Evolutionary conservation across 805 yeast genomes (phyloP).

Genomic region (Saccharomycopsis sp.): DNA sequence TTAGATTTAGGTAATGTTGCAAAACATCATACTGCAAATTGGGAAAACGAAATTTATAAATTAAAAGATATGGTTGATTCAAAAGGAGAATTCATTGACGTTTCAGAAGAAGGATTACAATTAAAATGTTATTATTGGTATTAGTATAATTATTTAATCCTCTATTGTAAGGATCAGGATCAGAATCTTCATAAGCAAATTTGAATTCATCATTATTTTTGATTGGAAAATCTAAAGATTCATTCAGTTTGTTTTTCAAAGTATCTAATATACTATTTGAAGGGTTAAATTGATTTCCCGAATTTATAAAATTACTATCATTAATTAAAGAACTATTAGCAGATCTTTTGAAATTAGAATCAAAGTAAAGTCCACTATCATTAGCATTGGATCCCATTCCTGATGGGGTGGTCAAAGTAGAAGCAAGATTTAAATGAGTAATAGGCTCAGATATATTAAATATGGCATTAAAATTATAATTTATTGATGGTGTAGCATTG

Average conservation of each 20-base stretch:
- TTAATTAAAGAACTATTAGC: not conserved
- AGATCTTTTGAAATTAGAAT: not conserved
- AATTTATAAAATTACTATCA: not conserved
- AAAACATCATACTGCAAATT: conserved; percentile 61
- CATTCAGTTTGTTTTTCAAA: conserved; percentile 7
- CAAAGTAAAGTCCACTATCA: not conserved
- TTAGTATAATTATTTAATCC: not conserved
- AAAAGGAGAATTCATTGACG: conserved; percentile 1
- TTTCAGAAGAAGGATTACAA: not conserved
- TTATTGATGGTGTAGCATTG: conserved; percentile 4
- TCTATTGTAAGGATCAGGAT: not conserved
- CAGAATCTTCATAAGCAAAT: conserved; percentile 2
- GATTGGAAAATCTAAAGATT: conserved; percentile 6
- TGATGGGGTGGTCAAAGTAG: not conserved
- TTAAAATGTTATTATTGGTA: not conserved
- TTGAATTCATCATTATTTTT: conserved; percentile 1
- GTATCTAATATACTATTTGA: conserved; percentile 3
- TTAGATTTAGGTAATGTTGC: conserved; percentile 83
- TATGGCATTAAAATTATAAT: too few relatives aligned
- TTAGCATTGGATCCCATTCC: not conserved
- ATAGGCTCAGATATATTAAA: conserved; percentile 2
- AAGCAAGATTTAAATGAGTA: conserved; percentile 6
- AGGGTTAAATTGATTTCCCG: not conserved
- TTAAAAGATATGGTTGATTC: conserved; percentile 17
- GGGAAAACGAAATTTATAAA: conserved; percentile 51